Base-by-base conservation (phyloP, 1,284 basidiomycete species). In the Fistulinella cinereoalba region DNA sequence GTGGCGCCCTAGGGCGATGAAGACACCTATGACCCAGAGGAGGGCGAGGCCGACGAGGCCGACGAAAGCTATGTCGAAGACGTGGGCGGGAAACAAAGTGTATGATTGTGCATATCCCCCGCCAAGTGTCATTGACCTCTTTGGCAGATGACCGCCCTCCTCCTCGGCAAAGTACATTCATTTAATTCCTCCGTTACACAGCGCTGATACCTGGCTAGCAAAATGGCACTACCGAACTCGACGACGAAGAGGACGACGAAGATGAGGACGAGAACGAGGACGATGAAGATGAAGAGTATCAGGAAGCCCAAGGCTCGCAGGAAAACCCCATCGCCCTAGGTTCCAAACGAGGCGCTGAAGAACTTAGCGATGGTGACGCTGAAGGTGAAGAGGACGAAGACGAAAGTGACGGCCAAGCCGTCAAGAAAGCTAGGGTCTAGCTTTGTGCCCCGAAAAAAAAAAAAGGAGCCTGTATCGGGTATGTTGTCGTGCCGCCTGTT, bases 371-470 rank as follows among this genome's bases (percentile, higher is more conserved):
- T 6, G 49, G 18, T 8, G 50, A 51, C 21, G 42, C 29, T 3
- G 12, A 22, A 11, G 42, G 29, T 11, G 62, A 52, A 2, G 62
- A 51, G 1, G 56, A 48, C 0, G 51, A 52, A 0, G 59, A 45
- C 4, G 52, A 45, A 6, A 28, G 3, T 5, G 53, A 46, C 12
- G 53, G 31, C 15, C 37, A 55, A 46, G 49, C 22, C 9, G 47
- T 47, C 12, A 63, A 63, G 44, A 63, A 66, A 33, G 52, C 39
- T 15, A 63, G 37, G 45, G 64, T 65, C 33, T 63, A 50, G 37
- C 31, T 18, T 22, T 18, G 8, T 32, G 29, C 6, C 29, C 12
- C 7, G 19, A 33, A 33, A n/a, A n/a, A n/a, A n/a, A n/a, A n/a
- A n/a, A n/a, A n/a, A n/a, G n/a, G n/a, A n/a, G n/a, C n/a, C n/a